These are phyloP conservation scores for Dacryopinax spathularia DNA, from an alignment of 768 basidiomycete species.

Conservation along the genomic window DNA sequence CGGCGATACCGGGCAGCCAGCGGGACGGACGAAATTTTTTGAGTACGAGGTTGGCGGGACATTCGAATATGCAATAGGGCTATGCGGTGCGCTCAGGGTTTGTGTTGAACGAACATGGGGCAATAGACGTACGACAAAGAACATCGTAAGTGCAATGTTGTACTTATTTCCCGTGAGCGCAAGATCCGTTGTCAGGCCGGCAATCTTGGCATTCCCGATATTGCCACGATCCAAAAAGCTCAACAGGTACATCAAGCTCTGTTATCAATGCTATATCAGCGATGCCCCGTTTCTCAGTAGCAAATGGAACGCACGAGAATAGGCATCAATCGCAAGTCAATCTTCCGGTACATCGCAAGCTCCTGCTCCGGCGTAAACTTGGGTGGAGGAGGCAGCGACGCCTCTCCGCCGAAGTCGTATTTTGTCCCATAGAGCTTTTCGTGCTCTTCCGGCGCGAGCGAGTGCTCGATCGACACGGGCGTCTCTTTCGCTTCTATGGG, in stretches of 20 bases:
- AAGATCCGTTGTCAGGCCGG: constrained; percentile 45
- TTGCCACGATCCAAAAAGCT: constrained; percentile 51
- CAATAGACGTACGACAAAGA: constrained; percentile 41
- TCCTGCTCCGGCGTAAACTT: constrained; percentile 36
- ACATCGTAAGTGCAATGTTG: constrained; percentile 57
- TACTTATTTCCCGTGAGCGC: constrained; percentile 44
- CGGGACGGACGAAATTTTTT: constrained; percentile 52
- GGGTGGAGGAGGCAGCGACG: constrained; percentile 31
- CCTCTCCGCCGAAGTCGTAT: constrained; percentile 34
- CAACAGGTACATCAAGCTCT: constrained; percentile 43
- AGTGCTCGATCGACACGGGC: not conserved
- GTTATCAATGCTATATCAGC: constrained; percentile 46
- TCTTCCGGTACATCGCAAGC: constrained; percentile 40
- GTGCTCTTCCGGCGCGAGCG: not conserved
- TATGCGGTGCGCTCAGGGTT: constrained; percentile 40
- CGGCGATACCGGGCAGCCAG: constrained; percentile 56
- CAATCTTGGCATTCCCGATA: constrained; percentile 49
- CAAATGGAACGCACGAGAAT: not conserved
- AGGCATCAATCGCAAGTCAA: constrained; percentile 31
- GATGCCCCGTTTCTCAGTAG: not conserved
- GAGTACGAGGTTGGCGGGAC: constrained; percentile 51
- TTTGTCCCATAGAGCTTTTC: not conserved
- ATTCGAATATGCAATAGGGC: constrained; percentile 41
- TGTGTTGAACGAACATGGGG: not conserved
- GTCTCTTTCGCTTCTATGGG: not conserved